A percentile compares a stretch with the other conserved stretches of the same genome.
Evolutionary conservation across 2,329 filamentous ascomycete species (phyloP).

Genomic region (Keithomyces neogunnii): DNA sequence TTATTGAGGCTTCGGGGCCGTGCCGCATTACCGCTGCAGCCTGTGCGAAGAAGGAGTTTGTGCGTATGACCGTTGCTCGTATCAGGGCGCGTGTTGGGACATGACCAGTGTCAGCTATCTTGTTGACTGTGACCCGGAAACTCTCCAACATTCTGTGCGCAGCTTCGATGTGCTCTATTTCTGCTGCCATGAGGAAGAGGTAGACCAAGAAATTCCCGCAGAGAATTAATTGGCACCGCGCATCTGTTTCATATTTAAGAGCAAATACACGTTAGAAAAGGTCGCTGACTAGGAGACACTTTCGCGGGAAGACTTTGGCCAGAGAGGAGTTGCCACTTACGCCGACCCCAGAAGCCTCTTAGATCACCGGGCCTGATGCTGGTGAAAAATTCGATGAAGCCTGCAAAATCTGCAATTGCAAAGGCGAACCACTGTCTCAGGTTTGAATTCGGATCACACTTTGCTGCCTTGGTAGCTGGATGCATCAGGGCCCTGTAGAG

Average conservation of each 20-base stretch:
- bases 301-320: background rate
- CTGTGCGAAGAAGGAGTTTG: conserved; percentile 32
- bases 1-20: conserved; percentile 10
- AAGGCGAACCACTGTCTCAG: conserved; percentile 25
- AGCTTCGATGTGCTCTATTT: conserved; percentile 21
- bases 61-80: conserved; percentile 26
- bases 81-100: conserved; percentile 22
- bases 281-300: no score
- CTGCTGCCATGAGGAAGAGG: conserved; percentile 34
- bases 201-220: conserved; percentile 41
- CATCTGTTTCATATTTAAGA: conserved; percentile 11
- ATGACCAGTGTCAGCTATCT: conserved; percentile 22
- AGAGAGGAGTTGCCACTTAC: conserved; percentile 20
- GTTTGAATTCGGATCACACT: conserved; percentile 25
- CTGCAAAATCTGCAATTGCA: conserved; percentile 26
- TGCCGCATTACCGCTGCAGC: conserved; percentile 20
- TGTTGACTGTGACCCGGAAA: conserved; percentile 28
- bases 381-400: conserved; percentile 29
- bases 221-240: conserved; percentile 35
- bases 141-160: conserved; percentile 27
- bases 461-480: conserved; percentile 33
- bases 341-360: conserved; percentile 34
- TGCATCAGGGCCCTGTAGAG: conserved; percentile 36
- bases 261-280: background rate
- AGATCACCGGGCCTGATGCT: conserved; percentile 25